phyloP scores from a whole-genome alignment of 2,329 filamentous ascomycete genomes.

The Grosmannia serpens region DNA sequence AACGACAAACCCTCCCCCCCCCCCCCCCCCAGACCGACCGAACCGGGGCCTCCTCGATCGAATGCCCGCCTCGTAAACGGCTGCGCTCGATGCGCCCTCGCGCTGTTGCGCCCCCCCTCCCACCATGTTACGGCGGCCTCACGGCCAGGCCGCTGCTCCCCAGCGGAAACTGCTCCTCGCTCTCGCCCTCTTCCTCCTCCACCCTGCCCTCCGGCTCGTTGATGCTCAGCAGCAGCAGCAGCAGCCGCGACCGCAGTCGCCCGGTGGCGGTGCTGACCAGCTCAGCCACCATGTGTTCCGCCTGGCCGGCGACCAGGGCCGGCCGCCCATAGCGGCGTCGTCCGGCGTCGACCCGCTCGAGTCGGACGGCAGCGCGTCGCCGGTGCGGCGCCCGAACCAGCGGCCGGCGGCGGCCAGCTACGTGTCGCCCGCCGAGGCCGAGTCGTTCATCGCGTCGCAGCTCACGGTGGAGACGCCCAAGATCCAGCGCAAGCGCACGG shows the following conservation, averaged over 20 bases:
- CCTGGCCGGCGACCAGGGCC: not conserved
- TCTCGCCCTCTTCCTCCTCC: slow-evolving; percentile 45
- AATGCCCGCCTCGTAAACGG: not conserved
- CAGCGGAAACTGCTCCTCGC: slow-evolving; percentile 39
- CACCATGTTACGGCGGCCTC: slow-evolving; percentile 53
- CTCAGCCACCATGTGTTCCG: not conserved
- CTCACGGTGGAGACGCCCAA: slow-evolving; percentile 16
- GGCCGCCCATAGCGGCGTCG: not conserved
- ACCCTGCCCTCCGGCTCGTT: slow-evolving; percentile 43
- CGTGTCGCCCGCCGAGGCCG: slow-evolving; percentile 15
- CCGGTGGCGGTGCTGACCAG: not conserved
- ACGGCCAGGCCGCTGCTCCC: slow-evolving; percentile 36
- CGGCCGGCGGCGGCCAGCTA: slow-evolving; percentile 9
- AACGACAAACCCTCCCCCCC: not conserved
- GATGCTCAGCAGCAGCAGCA: slow-evolving; percentile 54
- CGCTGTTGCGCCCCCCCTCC: slow-evolving; percentile 15
- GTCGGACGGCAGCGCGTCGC: not conserved
- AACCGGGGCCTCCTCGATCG: no score
- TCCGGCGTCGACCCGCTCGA: not conserved
- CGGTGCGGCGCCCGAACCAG: not conserved
- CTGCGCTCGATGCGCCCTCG: slow-evolving; percentile 1
- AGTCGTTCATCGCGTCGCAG: slow-evolving; percentile 14
- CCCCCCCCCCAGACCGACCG: not conserved
- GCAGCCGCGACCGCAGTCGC: slow-evolving; percentile 14
- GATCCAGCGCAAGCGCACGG: slow-evolving; percentile 13